Conservation (phyloP, 139 green algal species). For the Choricystis sp. region DNA sequence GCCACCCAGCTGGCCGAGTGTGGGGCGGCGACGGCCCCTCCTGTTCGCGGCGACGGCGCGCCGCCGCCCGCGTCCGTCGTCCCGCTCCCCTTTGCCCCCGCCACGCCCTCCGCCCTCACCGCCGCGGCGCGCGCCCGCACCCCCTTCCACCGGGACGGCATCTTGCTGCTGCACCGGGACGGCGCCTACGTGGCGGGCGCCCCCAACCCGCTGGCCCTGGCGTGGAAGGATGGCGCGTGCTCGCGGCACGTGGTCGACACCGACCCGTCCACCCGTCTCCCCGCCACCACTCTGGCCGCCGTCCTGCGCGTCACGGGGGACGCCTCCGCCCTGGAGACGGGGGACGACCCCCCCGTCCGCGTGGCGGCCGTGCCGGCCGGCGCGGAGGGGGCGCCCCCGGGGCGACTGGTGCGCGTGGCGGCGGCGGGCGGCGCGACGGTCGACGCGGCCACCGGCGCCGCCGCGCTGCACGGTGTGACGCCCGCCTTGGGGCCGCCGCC, state of each 20-base stretch:
- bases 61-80: no score
- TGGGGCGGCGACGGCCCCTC: no score
- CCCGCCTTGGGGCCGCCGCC: slow-evolving; percentile 27
- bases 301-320: no score
- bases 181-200: slow-evolving; percentile 48
- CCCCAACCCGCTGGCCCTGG: slow-evolving; percentile 50
- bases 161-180: slow-evolving; percentile 61
- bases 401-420: slow-evolving; percentile 8
- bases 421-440: slow-evolving; percentile 47
- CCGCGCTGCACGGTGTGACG: slow-evolving; percentile 38
- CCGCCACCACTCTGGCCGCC: no score
- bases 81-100: background rate
- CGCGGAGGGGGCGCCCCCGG: slow-evolving; percentile 4
- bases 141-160: slow-evolving; percentile 49
- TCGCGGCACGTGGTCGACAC: slow-evolving; percentile 52
- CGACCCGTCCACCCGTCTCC: no score
- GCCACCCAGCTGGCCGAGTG: slow-evolving; percentile 40
- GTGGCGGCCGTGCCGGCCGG: slow-evolving; percentile 37
- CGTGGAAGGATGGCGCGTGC: slow-evolving; percentile 80
- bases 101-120: background rate
- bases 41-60: no score
- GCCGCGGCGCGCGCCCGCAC: background rate
- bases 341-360: slow-evolving; percentile 53
- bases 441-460: slow-evolving; percentile 37
- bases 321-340: slow-evolving; percentile 42